These are phyloP conservation scores for Stemphylium beticola DNA, from an alignment of 2,329 filamentous ascomycete species.

Conservation along the genomic window DNA sequence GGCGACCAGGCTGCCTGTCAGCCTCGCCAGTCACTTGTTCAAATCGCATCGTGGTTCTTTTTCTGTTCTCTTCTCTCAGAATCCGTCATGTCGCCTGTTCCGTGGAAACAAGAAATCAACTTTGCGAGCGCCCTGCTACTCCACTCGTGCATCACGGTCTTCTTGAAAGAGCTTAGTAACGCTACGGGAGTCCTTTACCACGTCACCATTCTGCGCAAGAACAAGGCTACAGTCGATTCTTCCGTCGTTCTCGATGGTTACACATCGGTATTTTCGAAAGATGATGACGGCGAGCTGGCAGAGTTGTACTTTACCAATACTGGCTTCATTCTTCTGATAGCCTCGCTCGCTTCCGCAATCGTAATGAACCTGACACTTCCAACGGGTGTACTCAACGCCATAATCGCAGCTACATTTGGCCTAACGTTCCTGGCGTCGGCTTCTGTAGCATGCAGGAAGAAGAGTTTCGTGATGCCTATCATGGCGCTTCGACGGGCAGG, in stretches of 20 bases:
- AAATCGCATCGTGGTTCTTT: too few relatives aligned
- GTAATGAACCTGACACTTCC: conserved; percentile 8
- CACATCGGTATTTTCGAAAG: conserved; percentile 1
- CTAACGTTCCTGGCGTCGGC: conserved; percentile 6
- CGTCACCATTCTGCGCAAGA: not conserved
- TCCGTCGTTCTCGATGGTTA: conserved; percentile 7
- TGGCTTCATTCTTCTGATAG: conserved; percentile 4
- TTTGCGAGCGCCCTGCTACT: not conserved
- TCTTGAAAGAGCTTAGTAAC: not conserved
- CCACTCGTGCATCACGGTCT: not conserved
- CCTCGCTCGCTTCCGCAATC: conserved; percentile 8
- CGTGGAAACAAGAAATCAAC: not conserved
- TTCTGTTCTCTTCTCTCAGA: too few relatives aligned
- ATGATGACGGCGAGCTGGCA: conserved; percentile 9
- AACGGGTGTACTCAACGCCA: not conserved
- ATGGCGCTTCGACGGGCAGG: conserved; percentile 11
- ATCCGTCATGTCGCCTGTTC: not conserved
- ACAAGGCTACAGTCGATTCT: not conserved
- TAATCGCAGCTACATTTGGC: conserved; percentile 11
- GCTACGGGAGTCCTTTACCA: not conserved
- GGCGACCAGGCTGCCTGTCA: not conserved
- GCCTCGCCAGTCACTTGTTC: not conserved
- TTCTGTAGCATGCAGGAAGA: conserved; percentile 6
- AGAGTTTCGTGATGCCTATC: conserved; percentile 7
- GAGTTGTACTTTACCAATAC: conserved; percentile 11